Percentiles rank a stretch among this genome's conserved stretches.
These are phyloP conservation scores for Eragrostis nindensis DNA, from an alignment of 176 grass and related monocot species.

Conservation along the genomic window DNA sequence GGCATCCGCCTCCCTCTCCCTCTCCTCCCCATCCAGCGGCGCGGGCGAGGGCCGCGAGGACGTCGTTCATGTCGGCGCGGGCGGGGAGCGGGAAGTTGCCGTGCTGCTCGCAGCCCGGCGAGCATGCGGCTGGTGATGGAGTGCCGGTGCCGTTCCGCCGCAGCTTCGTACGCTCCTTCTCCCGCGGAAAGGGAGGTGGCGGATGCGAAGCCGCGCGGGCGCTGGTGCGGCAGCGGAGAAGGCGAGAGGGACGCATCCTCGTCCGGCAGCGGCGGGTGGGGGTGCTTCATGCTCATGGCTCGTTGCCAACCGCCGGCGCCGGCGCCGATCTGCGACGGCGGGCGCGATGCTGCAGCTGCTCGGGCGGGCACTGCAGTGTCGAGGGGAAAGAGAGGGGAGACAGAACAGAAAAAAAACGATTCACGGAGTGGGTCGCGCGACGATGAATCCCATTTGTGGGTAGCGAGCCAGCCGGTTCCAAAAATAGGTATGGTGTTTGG, in stretches of 20 bases:
- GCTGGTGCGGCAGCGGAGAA: slow-evolving; percentile 49
- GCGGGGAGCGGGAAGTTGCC: slow-evolving; percentile 89
- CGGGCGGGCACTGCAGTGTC: background rate
- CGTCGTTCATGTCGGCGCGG: slow-evolving; percentile 97
- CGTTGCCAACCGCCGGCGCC: slow-evolving; percentile 30
- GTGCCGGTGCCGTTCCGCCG: slow-evolving; percentile 84
- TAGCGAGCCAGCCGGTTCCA: too few species aligned
- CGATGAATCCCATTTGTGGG: too few species aligned
- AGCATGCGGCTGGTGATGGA: slow-evolving; percentile 97
- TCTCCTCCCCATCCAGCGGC: slow-evolving; percentile 92
- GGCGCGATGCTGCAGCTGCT: background rate
- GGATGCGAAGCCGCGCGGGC: slow-evolving; percentile 63
- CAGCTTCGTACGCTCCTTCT: slow-evolving; percentile 94
- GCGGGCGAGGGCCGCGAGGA: slow-evolving; percentile 89
- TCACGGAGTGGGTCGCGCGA: too few species aligned
- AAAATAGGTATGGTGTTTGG: too few species aligned
- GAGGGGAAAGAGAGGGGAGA: too few species aligned
- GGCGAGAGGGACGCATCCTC: slow-evolving; percentile 36
- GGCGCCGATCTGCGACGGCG: slow-evolving; percentile 44
- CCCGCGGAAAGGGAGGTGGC: slow-evolving; percentile 30
- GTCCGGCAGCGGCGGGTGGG: slow-evolving; percentile 14
- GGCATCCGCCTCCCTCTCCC: too few species aligned
- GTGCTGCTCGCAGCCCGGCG: slow-evolving; percentile 86
- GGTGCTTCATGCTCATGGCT: slow-evolving; percentile 36
- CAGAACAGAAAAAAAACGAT: too few species aligned